Percentiles rank a stretch among this genome's conserved stretches.
Conservation (phyloP, 257 asterid species). For the Orobanche coerulescens region DNA sequence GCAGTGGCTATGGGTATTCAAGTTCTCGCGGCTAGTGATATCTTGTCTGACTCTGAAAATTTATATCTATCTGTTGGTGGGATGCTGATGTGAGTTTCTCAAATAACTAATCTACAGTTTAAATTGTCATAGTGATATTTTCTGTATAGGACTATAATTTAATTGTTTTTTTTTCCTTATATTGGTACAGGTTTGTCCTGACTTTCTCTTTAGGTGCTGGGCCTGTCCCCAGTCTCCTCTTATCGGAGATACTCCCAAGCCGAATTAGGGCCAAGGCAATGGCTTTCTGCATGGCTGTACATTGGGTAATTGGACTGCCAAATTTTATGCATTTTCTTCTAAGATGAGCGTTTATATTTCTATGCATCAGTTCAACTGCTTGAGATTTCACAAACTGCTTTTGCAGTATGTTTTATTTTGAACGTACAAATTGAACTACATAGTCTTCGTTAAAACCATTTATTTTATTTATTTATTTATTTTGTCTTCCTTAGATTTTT, state of each 20-base stretch:
- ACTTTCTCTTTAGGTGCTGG: constrained; percentile 87
- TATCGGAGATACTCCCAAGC: constrained; percentile 83
- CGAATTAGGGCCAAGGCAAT: constrained; percentile 88
- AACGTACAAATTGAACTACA: background rate
- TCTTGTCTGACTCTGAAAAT: constrained; percentile 31
- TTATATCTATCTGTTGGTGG: constrained; percentile 72
- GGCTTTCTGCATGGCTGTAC: constrained; percentile 91
- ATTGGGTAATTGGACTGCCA: constrained; percentile 53
- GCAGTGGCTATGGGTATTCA: constrained; percentile 65
- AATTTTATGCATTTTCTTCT: background rate
- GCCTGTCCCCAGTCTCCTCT: constrained; percentile 81
- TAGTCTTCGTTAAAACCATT: too few relatives aligned
- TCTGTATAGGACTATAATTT: background rate
- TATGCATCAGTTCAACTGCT: background rate
- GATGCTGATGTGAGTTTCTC: constrained; percentile 68
- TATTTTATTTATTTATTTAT: too few relatives aligned
- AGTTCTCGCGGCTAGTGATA: constrained; percentile 53
- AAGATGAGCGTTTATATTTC: background rate
- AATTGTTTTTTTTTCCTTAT: background rate
- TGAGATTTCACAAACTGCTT: background rate
- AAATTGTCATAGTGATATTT: background rate
- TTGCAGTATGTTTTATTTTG: too few relatives aligned
- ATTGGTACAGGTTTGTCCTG: constrained; percentile 51
- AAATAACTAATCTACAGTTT: background rate
- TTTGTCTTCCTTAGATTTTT: too few relatives aligned